A percentile compares a stretch with the other conserved stretches of the same genome.
phyloP scores from a whole-genome alignment of 768 basidiomycete genomes.

The Lentinula sp. region DNA sequence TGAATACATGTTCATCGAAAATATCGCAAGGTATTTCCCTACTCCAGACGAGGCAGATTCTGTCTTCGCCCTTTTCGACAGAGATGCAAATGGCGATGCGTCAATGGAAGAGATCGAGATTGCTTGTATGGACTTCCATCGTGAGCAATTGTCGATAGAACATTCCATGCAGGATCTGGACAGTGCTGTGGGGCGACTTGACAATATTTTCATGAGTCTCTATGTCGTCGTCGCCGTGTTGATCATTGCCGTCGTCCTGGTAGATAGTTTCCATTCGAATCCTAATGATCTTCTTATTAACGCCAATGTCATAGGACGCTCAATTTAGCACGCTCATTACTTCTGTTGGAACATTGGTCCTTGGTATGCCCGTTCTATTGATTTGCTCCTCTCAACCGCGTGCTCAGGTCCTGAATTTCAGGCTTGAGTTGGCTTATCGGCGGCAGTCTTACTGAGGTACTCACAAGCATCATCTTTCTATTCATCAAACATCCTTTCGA shows the following conservation, averaged over 20 bases:
- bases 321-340: slow-evolving; percentile 71
- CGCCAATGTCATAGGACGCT: slow-evolving; percentile 43
- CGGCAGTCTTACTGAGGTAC: slow-evolving; percentile 69
- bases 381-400: slow-evolving; percentile 3
- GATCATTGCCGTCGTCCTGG: slow-evolving; percentile 81
- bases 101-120: slow-evolving; percentile 72
- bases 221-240: slow-evolving; percentile 66
- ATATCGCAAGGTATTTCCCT: slow-evolving; percentile 70
- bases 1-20: slow-evolving; percentile 54
- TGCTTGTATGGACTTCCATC: slow-evolving; percentile 75
- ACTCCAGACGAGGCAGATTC: slow-evolving; percentile 59
- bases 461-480: slow-evolving; percentile 85
- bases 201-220: slow-evolving; percentile 81
- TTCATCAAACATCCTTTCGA: slow-evolving; percentile 86
- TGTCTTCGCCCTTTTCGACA: slow-evolving; percentile 66
- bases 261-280: slow-evolving; percentile 25
- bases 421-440: slow-evolving; percentile 88
- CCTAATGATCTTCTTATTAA: background rate
- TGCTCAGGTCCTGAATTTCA: slow-evolving; percentile 16
- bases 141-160: slow-evolving; percentile 79
- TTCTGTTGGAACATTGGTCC: slow-evolving; percentile 59
- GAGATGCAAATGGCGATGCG: slow-evolving; percentile 67
- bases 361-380: slow-evolving; percentile 27
- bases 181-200: slow-evolving; percentile 80
- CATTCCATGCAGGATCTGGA: slow-evolving; percentile 87